Percentiles rank a stretch among this genome's conserved stretches.
Conservation (phyloP, 148 eudicot genomes). For the Rhododendron ovatum region DNA sequence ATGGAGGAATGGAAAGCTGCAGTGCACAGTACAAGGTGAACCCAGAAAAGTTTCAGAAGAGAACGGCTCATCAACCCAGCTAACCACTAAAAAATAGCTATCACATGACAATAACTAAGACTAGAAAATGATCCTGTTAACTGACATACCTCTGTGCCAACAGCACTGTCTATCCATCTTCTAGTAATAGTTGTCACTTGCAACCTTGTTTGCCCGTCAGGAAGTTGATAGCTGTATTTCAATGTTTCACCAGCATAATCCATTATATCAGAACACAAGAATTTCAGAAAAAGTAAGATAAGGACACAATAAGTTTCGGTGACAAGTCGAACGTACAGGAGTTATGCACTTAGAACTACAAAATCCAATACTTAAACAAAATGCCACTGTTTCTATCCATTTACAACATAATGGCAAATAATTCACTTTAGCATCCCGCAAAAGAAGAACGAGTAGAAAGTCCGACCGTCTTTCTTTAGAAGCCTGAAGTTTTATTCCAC, state of each 20-base stretch:
- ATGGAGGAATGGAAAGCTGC: background rate
- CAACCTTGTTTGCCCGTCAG: slow-evolving; percentile 63
- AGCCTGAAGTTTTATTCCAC: background rate
- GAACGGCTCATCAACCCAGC: background rate
- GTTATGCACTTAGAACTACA: background rate
- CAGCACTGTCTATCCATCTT: slow-evolving; percentile 75
- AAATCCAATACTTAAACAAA: background rate
- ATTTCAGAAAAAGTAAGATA: background rate
- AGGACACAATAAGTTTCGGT: background rate
- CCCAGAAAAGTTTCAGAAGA: background rate
- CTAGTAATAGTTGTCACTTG: slow-evolving; percentile 80
- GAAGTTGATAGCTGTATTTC: slow-evolving; percentile 63
- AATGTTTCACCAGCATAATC: slow-evolving; percentile 8
- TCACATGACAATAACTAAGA: background rate
- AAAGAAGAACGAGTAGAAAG: background rate
- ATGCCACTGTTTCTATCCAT: background rate
- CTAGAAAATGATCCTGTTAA: background rate
- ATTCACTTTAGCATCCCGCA: background rate
- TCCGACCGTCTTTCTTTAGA: background rate
- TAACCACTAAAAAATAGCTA: background rate
- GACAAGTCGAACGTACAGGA: background rate
- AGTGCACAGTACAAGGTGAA: background rate
- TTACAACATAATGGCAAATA: background rate
- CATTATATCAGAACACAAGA: background rate
- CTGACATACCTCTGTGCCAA: slow-evolving; percentile 63